phyloP scores from a whole-genome alignment of 176 grass and related monocot species.

The Bothriochloa decipiens region DNA sequence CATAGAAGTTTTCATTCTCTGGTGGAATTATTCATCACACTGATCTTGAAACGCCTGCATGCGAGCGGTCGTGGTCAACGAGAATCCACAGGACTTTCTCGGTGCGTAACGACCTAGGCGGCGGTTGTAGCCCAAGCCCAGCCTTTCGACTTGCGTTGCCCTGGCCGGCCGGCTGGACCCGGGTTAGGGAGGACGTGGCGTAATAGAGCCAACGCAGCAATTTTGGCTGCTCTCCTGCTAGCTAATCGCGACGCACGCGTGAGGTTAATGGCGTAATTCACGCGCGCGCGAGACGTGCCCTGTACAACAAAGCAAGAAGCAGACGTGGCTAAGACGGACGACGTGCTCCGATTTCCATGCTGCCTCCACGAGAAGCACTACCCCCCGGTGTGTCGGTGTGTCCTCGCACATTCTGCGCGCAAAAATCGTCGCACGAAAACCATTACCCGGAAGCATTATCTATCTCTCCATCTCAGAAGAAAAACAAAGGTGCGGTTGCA shows the following conservation, averaged over 20 bases:
- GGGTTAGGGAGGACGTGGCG: neutral
- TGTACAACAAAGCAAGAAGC: too few relatives aligned
- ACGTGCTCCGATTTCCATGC: slow-evolving; percentile 11
- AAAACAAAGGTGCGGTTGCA: neutral
- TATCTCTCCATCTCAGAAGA: too few relatives aligned
- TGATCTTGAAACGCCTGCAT: neutral
- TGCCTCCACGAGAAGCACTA: slow-evolving; percentile 25
- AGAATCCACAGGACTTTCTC: neutral
- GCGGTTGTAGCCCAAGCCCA: too few relatives aligned
- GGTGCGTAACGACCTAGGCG: neutral
- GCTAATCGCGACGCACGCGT: too few relatives aligned
- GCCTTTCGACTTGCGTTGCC: too few relatives aligned
- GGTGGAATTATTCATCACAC: neutral
- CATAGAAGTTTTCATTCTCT: neutral
- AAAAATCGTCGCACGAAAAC: too few relatives aligned
- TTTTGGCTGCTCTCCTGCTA: neutral
- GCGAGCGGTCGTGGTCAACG: neutral
- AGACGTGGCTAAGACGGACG: neutral
- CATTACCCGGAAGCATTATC: too few relatives aligned
- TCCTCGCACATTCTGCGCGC: too few relatives aligned
- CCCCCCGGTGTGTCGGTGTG: too few relatives aligned
- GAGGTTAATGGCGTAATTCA: too few relatives aligned
- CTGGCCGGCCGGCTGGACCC: too few relatives aligned
- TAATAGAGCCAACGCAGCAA: neutral
- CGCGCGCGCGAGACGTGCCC: too few relatives aligned